Evolutionary conservation across 2,329 filamentous ascomycete species (phyloP), one percentile per base, ranked within the genome.

Genomic region (Arthrobotrys musiformis): DNA sequence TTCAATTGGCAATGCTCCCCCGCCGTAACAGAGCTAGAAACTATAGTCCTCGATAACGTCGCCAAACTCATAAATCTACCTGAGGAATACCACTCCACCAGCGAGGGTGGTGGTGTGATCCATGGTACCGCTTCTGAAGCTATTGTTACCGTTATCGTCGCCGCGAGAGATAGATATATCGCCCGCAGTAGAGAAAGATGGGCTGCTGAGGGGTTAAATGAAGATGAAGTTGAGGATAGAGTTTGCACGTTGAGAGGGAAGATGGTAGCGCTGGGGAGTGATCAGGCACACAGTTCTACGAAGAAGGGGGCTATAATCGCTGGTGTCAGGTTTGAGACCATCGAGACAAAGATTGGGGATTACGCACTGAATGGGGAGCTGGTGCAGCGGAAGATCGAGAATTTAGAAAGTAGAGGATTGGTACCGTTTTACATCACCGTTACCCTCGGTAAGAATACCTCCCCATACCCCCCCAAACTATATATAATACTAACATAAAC

Each of bases 1-100:
- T 98, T 98, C 87, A 98, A 98, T 84, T 98, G 94, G 94, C 90
- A 97, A 79, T 97, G 94, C 84, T 93, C 91, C 4, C 94, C 94
- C 0, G 93, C 92, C 5, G 91, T 95, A 17, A 98, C 94, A 0
- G 94, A 98, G 85, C 88, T 98, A 56, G 94, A 98, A 86, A 97
- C 94, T 0, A 88, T 97, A 24, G 91, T 97, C 48, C 87, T 97
- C 83, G 94, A 98, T 84, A 98, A 94, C 94, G 85, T 97, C 2
- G 93, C 91, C 15, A 89, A 91, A 82, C 87, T 93, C 7, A 84
- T 97, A 11, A 89, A 85, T 0, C 85, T 98, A 24, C 93, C 94
- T 0, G 84, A 87, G 9, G 91, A 88, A 79, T 98, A 90, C 82
- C 85, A 91, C 19, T 94, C 91, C 56, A 89, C 90, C 0, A 91